Base-by-base conservation (phyloP, 257 asterid genomes). In the Fraxinus excelsior region DNA sequence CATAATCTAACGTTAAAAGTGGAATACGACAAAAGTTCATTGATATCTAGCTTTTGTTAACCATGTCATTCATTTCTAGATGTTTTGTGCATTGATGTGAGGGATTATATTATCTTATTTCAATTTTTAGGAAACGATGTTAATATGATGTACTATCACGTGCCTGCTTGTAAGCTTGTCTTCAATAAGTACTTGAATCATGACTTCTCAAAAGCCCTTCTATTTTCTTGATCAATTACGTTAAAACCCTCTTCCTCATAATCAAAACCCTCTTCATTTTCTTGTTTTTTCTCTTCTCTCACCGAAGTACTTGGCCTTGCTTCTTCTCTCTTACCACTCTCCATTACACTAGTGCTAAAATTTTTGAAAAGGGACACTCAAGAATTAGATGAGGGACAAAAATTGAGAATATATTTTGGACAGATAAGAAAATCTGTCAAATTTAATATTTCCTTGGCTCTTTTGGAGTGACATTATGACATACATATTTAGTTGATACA, bases 281-380 rank as follows among this genome's bases (percentile, higher is more conserved):
- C 82, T 21, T 49, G 82, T 74, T 83, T 82, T 79, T 75, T 70
- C 70, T 79, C 83, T 49, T 69, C 84, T 13, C 67, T 71, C 12
- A 53, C 51, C 21, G 68, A 38, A 58, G 5, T 73, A 14, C 68
- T 67, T 68, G 88, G 86, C 67, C 94, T 90, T 26, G 86, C 94
- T 56, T 74, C 84, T 75, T 79, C 90, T 23, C 72, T 74, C 71
- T 80, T 81, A 67, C 81, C 84, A 70, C 82, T 76, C 68, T 82
- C 89, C 91, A 86, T 80, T 72, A 16, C 13, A 44, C 7, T 18
- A 42, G 38, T 23, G 28, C 49, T 46, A 14, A 2, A 14, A 2
- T 13, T 69, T 49, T 66, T 74, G 18, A 28, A 71, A 7, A 40
- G 19, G 72, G 72, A 31, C 25, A 29, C 38, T 64, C 34, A 34